phyloP scores from a whole-genome alignment of 768 basidiomycete genomes.

The Rhodotorula sphaerocarpa region DNA sequence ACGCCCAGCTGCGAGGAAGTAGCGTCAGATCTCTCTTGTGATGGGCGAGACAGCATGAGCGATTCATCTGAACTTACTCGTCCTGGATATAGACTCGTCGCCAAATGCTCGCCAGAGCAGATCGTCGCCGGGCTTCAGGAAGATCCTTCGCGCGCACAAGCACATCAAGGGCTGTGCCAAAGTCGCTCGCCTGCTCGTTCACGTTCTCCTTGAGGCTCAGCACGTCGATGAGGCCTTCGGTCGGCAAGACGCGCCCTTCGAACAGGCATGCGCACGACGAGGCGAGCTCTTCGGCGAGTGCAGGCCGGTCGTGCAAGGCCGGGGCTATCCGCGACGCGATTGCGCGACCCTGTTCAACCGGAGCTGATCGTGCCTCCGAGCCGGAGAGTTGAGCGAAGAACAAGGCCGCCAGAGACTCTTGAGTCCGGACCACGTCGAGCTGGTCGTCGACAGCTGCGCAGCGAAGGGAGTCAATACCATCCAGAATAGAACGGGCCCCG shows the following conservation, averaged over 20 bases:
- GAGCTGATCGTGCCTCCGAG: conserved; percentile 4
- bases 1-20: conserved; percentile 57
- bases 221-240: conserved; percentile 75
- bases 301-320: conserved; percentile 33
- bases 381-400: conserved; percentile 48
- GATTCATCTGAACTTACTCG: conserved; percentile 68
- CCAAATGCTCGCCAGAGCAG: conserved; percentile 72
- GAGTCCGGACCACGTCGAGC: conserved; percentile 78
- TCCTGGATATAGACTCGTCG: conserved; percentile 79
- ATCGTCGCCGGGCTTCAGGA: conserved; percentile 60
- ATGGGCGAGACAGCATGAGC: not conserved
- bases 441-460: conserved; percentile 68
- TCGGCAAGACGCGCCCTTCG: conserved; percentile 62
- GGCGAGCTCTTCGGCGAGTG: conserved; percentile 59
- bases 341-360: conserved; percentile 14
- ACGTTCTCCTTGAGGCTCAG: conserved; percentile 75
- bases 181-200: conserved; percentile 49
- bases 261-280: conserved; percentile 60
- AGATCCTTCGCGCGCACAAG: conserved; percentile 55
- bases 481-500: not conserved
- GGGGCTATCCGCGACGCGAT: conserved; percentile 16
- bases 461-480: too few relatives aligned
- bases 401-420: conserved; percentile 59
- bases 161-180: conserved; percentile 45
- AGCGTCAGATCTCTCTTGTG: not conserved